Conservation (phyloP, 2,329 filamentous ascomycete genomes). For the Drechslera avenae region DNA sequence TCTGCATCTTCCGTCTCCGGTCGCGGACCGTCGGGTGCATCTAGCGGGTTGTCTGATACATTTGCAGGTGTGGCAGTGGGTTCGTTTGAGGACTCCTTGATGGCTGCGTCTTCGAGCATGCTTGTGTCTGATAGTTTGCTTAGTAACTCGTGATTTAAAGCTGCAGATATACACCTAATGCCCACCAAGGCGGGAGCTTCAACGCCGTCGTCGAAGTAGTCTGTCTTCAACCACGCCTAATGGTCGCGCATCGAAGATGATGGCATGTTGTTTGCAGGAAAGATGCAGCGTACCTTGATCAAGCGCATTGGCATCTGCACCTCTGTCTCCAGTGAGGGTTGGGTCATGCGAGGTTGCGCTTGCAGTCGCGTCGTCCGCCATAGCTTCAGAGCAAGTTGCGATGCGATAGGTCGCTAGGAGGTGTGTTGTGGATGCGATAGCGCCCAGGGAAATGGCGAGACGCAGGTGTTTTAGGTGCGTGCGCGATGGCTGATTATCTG, state of each 20-base stretch:
- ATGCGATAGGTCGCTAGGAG: slow-evolving; percentile 26
- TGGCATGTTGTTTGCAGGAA: slow-evolving; percentile 5
- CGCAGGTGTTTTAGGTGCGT: slow-evolving; percentile 8
- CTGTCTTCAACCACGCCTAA: neutral
- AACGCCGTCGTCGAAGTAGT: neutral
- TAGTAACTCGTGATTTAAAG: neutral
- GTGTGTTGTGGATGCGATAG: slow-evolving; percentile 16
- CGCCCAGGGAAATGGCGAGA: slow-evolving; percentile 17
- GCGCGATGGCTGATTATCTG: slow-evolving; percentile 14
- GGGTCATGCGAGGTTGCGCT: slow-evolving; percentile 37
- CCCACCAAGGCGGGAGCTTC: neutral
- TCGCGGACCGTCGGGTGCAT: slow-evolving; percentile 69
- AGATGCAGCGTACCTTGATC: slow-evolving; percentile 39
- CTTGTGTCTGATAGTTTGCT: slow-evolving; percentile 60
- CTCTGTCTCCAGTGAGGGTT: slow-evolving; percentile 30
- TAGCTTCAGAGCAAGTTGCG: slow-evolving; percentile 31
- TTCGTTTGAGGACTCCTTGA: slow-evolving; percentile 57
- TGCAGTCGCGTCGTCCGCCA: slow-evolving; percentile 44
- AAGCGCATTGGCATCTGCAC: slow-evolving; percentile 30
- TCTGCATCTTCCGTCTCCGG: slow-evolving; percentile 61
- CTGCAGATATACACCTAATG: neutral
- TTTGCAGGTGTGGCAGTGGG: slow-evolving; percentile 63
- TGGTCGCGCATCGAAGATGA: no score
- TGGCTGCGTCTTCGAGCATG: slow-evolving; percentile 52
- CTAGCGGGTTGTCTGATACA: slow-evolving; percentile 68